Conservation (phyloP, 306 rosid species). For the Biancaea sappan region DNA sequence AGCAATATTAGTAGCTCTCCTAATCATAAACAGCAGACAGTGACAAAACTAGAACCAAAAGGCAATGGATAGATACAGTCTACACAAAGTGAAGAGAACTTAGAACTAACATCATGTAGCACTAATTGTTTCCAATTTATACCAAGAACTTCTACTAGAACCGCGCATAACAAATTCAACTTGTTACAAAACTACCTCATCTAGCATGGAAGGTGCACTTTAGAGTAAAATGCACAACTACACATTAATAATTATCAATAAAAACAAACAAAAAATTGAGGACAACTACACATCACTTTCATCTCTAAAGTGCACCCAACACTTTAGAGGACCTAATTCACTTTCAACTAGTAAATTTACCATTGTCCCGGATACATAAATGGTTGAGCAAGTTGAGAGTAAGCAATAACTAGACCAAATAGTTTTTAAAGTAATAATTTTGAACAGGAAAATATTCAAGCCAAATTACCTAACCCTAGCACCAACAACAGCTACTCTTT, state of each 20-base stretch:
- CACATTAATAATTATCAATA: background rate
- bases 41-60: too few species aligned
- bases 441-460: background rate
- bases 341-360: too few species aligned
- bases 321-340: background rate
- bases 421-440: background rate
- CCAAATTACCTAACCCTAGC: slow-evolving; percentile 77
- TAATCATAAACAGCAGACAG: too few species aligned
- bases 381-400: too few species aligned
- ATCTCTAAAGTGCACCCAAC: too few species aligned
- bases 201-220: slow-evolving; percentile 1
- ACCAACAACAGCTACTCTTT: slow-evolving; percentile 85
- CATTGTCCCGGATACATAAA: too few species aligned
- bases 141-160: slow-evolving; percentile 22
- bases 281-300: slow-evolving; percentile 13
- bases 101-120: background rate
- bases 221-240: slow-evolving; percentile 2
- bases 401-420: too few species aligned
- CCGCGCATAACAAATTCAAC: slow-evolving; percentile 20
- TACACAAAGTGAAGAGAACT: slow-evolving; percentile 40
- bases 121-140: too few species aligned
- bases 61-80: too few species aligned
- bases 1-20: too few species aligned
- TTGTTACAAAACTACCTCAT: slow-evolving; percentile 9
- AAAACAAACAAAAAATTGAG: background rate